A percentile compares a stretch with the other conserved stretches of the same genome.
These are phyloP conservation scores for Phytophthora foliorum DNA, from an alignment of 352 stramenopile genomes.

Conservation along the genomic window DNA sequence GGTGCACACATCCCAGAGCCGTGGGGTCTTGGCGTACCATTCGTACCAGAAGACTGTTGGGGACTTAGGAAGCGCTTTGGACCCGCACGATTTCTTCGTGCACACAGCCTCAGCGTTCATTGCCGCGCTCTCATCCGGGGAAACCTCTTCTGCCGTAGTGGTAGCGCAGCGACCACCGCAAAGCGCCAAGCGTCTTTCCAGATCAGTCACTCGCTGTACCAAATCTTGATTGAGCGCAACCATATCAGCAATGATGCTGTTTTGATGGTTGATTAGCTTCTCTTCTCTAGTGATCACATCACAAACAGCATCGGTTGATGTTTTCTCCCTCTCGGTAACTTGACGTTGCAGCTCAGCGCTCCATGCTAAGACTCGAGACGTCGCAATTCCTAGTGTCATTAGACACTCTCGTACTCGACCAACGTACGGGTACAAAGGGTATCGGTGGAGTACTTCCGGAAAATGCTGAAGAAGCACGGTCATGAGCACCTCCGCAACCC, in stretches of 20 bases:
- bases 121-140: no score
- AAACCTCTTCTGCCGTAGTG: no score
- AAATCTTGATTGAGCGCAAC: slow-evolving; percentile 11
- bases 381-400: neutral
- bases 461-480: neutral
- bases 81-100: neutral
- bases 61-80: neutral
- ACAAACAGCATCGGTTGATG: no score
- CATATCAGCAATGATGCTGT: slow-evolving; percentile 11
- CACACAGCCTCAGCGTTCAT: no score
- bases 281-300: neutral
- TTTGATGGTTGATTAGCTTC: slow-evolving; percentile 18
- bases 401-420: neutral
- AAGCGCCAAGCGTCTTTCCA: slow-evolving; percentile 6
- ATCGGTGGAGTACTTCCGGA: neutral
- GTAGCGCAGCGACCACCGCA: no score
- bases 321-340: neutral
- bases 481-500: neutral
- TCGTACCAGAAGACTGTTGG: slow-evolving; percentile 9
- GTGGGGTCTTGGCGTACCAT: slow-evolving; percentile 11
- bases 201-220: neutral
- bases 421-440: neutral
- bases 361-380: slow-evolving; percentile 3
- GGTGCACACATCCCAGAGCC: slow-evolving; percentile 13
- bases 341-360: neutral